Evolutionary conservation across 192 early-diverging fungal genomes (phyloP), one percentile per base, ranked within the genome.

Genomic region (Cladochytrium replicatum): DNA sequence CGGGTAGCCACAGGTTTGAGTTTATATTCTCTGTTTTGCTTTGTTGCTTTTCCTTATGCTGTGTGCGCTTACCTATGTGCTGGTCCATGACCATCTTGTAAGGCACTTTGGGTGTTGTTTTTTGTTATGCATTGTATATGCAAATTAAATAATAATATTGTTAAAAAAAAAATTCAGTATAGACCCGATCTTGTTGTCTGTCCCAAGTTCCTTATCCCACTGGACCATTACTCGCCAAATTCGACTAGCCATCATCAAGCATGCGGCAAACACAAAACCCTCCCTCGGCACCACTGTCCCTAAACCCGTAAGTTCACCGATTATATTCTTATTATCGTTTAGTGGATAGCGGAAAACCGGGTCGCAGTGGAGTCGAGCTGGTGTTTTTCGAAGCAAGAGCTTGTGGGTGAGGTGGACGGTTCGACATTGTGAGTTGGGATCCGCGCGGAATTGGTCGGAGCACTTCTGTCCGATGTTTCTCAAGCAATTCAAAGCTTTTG

Each of bases 381-480:
- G 58, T 64, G 19, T 6, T 40, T 3, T 6, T 7, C 4, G 48
- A 29, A 19, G 57, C 57, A 8, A 22, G 29, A 17, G 31, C n/a
- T 4, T 34, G 63, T 28, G 40, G 47, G 29, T 24, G 19, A 26
- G 61, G 48, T 39, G 50, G 59, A 6, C 21, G 44, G 8, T 63
- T 57, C 44, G 63, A 68, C 34, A 32, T 59, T 13, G 48, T 72
- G 43, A 58, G 58, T 3, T 65, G 57, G 45, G 70, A 72, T 41
- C 70, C 70, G n/a, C 47, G 70, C 25, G 70, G 70, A n/a, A 50
- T 66, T 21, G 64, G 57, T 3, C 27, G 47, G 17, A 58, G 50
- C 32, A 15, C 29, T 2, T 48, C 69, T 0, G 28, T 71, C 11
- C 7, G 21, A 5, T n/a, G n/a, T n/a, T n/a, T n/a, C n/a, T n/a